A percentile compares a stretch with the other conserved stretches of the same genome.
Evolutionary conservation across 2,329 filamentous ascomycete genomes (phyloP).

Genomic region (Trichoderma sp.): DNA sequence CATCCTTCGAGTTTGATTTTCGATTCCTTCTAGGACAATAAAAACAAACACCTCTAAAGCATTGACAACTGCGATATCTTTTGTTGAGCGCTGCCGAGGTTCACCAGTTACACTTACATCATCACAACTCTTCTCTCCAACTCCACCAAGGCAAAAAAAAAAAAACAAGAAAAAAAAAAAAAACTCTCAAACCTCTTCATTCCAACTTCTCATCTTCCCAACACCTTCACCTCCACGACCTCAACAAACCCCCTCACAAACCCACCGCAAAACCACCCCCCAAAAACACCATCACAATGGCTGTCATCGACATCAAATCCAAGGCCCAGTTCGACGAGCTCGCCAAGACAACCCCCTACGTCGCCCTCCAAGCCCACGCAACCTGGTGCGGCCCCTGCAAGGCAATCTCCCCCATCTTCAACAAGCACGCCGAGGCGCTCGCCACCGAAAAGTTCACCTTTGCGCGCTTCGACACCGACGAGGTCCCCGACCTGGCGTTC

Average conservation of each 20-base stretch:
- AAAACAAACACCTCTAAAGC: not conserved
- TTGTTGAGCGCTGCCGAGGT: not conserved
- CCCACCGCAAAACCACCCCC: not conserved
- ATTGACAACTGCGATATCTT: not conserved
- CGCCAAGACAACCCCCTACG: constrained; percentile 46
- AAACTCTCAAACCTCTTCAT: not conserved
- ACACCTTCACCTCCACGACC: not conserved
- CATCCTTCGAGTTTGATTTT: not conserved
- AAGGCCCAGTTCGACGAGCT: constrained; percentile 49
- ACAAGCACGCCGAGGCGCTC: constrained; percentile 41
- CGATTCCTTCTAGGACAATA: not conserved
- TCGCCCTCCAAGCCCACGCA: constrained; percentile 57
- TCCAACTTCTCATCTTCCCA: not conserved
- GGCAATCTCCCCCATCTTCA: constrained; percentile 54
- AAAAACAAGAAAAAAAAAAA: constrained; percentile 1
- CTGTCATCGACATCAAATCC: constrained; percentile 38
- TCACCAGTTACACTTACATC: not conserved
- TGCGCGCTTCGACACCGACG: constrained; percentile 59
- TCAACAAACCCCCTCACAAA: not conserved
- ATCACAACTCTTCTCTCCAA: not conserved
- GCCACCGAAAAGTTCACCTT: constrained; percentile 47
- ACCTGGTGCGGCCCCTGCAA: constrained; percentile 62
- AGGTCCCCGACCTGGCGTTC: constrained; percentile 46
- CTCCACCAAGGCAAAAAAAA: constrained; percentile 1
- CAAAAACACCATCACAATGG: constrained; percentile 19